Evolutionary conservation across 2,329 filamentous ascomycete species (phyloP).

Genomic region (Aspergillus spinulosporus): DNA sequence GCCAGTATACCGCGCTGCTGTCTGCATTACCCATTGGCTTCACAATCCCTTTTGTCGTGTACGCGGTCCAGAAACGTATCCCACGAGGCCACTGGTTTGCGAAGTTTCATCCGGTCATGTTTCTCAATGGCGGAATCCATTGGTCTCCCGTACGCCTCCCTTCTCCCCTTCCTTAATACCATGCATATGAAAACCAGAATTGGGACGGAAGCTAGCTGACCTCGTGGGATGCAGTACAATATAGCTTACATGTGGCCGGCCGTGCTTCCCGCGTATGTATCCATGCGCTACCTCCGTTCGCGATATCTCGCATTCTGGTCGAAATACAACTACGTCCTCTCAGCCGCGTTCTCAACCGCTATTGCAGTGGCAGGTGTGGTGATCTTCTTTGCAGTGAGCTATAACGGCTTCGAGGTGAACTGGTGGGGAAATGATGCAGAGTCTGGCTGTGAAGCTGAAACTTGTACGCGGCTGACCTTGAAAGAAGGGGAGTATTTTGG

Average conservation of each 20-base stretch:
- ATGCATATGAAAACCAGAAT: too few relatives aligned
- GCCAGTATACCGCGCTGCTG: constrained; percentile 7
- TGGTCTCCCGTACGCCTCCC: background rate
- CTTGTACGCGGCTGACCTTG: background rate
- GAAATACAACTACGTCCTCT: constrained; percentile 38
- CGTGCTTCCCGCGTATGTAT: background rate
- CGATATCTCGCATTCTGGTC: constrained; percentile 17
- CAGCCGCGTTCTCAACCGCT: constrained; percentile 37
- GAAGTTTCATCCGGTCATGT: constrained; percentile 1
- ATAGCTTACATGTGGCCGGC: constrained; percentile 9
- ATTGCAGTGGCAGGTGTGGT: constrained; percentile 38
- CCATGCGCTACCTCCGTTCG: background rate
- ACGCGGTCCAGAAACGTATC: constrained; percentile 1
- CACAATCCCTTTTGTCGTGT: constrained; percentile 7
- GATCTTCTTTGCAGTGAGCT: constrained; percentile 34
- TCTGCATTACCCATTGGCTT: constrained; percentile 8
- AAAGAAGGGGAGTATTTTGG: constrained; percentile 2
- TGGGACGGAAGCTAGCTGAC: too few relatives aligned
- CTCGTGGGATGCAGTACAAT: constrained; percentile 1
- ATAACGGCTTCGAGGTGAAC: background rate
- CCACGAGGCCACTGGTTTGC: background rate
- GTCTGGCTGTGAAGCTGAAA: background rate
- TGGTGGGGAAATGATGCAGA: background rate
- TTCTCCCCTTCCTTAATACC: too few relatives aligned
- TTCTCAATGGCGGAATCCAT: background rate